These are phyloP conservation scores for Elymus sibiricus DNA, from an alignment of 176 grass and related monocot genomes.

Conservation along the genomic window DNA sequence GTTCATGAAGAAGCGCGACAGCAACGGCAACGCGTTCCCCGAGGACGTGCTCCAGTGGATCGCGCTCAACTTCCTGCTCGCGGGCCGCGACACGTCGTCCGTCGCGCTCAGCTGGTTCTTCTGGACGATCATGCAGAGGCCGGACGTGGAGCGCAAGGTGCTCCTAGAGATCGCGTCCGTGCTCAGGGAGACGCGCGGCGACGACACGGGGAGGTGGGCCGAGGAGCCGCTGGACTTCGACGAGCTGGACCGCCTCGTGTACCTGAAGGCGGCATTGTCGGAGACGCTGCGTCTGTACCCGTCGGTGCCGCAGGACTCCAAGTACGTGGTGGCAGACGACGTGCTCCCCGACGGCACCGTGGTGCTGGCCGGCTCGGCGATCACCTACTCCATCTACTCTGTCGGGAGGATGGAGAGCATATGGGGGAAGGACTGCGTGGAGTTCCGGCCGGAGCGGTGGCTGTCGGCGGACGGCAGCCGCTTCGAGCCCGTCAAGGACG, in stretches of 20 bases:
- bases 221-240: constrained; percentile 75
- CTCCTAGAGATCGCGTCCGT: constrained; percentile 67
- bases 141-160: constrained; percentile 72
- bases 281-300: constrained; percentile 90
- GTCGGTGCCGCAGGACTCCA: constrained; percentile 89
- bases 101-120: constrained; percentile 99
- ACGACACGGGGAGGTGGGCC: constrained; percentile 50
- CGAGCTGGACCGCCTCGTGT: constrained; percentile 86
- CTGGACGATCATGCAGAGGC: constrained; percentile 65
- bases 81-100: constrained; percentile 90
- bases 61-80: constrained; percentile 93
- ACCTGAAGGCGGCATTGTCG: constrained; percentile 74
- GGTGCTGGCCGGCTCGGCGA: constrained; percentile 71
- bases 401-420: constrained; percentile 84
- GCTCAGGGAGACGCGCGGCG: constrained; percentile 66
- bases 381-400: constrained; percentile 99
- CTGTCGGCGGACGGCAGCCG: constrained; percentile 58
- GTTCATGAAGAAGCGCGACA: constrained; percentile 87
- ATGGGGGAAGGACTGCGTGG: constrained; percentile 87
- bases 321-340: constrained; percentile 89
- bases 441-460: constrained; percentile 90
- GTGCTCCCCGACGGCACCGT: constrained; percentile 79
- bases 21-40: constrained; percentile 61
- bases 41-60: constrained; percentile 88
- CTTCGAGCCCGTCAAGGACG: constrained; percentile 72